Base-by-base conservation (phyloP, 2,329 filamentous ascomycete species). In the Metarhizium anisopliae region DNA sequence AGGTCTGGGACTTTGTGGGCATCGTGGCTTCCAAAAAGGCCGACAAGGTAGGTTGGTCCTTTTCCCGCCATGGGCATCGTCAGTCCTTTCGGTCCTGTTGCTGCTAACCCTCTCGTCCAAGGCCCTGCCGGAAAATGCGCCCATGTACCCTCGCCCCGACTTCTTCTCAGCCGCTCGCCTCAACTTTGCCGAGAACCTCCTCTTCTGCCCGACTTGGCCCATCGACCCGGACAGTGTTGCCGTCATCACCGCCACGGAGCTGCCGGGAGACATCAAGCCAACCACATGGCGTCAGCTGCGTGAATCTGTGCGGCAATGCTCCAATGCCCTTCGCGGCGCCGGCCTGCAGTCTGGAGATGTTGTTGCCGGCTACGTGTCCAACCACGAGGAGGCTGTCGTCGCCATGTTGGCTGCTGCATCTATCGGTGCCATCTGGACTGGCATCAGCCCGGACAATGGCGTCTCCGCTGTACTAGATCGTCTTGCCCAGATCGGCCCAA, bases 131-230 rank as follows among this genome's bases (percentile, higher is more conserved):
- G 68, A 79, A 45, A 71, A 82, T 55, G 80, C 84, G 6, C 77
- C 82, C 50, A 88, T 97, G 80, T 97, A 91, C 64, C 93, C 93
- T 29, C 85, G 90, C 29, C 92, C 93, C 7, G 76, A 85, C 58
- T 97, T 96, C 77, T 97, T 96, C 69, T 70, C 83, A 56, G 86
- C 86, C 10, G 82, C 89, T 14, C 84, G 77, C 56, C 77, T 97
- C 61, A 99, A 97, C 71, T 97, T 96, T 68, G 92, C 93, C 30
- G 90, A 97, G 74, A 99, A 99, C 69, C 77, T 97, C 54, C 83
- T 99, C 3, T 96, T 86, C 68, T 93, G 93, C 3, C 77, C 77
- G 52, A 64, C 66, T 3, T 53, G 60, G 47, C 57, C 66, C 30
- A 59, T 69, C 38, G 74, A 86, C 59, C 80, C 85, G 52, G 71